Evolutionary conservation across 1,284 basidiomycete genomes (phyloP).

Genomic region (Cutaneotrichosporon arboriforme): DNA sequence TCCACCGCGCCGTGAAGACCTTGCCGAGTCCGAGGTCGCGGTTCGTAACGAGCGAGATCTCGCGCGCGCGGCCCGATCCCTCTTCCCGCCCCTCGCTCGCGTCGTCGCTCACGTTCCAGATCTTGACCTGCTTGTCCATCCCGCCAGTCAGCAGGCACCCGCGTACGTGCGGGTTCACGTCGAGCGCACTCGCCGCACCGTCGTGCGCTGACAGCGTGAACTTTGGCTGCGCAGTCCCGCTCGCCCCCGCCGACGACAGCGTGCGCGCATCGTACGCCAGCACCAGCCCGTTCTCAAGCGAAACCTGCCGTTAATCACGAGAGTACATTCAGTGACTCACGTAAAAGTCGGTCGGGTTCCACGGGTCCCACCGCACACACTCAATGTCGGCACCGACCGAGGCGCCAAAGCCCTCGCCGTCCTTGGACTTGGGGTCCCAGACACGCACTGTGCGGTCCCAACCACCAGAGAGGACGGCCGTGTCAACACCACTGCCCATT

Average conservation of each 20-base stretch:
- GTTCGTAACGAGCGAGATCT: constrained; percentile 80
- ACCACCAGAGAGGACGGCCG: constrained; percentile 82
- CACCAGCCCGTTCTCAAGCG: constrained; percentile 86
- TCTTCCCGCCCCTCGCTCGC: constrained; percentile 56
- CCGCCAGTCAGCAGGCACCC: constrained; percentile 91
- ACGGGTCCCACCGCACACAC: constrained; percentile 91
- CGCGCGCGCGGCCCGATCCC: constrained; percentile 53
- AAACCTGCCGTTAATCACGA: constrained; percentile 56
- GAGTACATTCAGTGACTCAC: constrained; percentile 52
- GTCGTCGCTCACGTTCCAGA: constrained; percentile 80
- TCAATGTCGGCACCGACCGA: constrained; percentile 86
- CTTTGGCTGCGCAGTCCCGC: constrained; percentile 49
- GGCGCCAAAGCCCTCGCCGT: constrained; percentile 65
- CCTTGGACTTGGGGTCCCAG: constrained; percentile 84
- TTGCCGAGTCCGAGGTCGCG: constrained; percentile 95
- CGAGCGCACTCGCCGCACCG: constrained; percentile 83
- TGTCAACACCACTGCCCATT: constrained; percentile 52
- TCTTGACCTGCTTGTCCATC: constrained; percentile 85
- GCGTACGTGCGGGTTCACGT: constrained; percentile 84
- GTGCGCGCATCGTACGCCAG: constrained; percentile 86
- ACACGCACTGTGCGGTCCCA: constrained; percentile 90
- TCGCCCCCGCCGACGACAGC: constrained; percentile 57
- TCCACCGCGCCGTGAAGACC: constrained; percentile 85
- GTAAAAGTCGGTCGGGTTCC: constrained; percentile 79
- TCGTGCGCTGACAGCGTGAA: constrained; percentile 95